A percentile compares a stretch with the other conserved stretches of the same genome.
Conservation (phyloP, 345 rosid species). For the Salix dunnii region DNA sequence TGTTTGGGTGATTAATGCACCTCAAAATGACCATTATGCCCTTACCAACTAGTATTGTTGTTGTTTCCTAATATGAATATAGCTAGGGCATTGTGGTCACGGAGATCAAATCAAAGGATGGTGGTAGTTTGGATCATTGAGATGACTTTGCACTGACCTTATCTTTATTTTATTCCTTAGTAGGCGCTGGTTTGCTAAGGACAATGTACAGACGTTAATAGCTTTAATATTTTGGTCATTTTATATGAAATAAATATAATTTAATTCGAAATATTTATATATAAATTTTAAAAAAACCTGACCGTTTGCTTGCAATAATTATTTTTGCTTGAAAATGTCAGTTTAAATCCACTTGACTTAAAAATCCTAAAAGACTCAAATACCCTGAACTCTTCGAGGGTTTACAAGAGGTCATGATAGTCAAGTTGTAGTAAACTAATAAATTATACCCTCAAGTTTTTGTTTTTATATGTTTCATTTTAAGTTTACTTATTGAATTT, state of each 20-base stretch:
- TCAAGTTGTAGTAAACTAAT: slow-evolving; percentile 2
- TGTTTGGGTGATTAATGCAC: slow-evolving; percentile 7
- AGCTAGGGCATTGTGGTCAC: slow-evolving; percentile 30
- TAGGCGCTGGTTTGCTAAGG: slow-evolving; percentile 43
- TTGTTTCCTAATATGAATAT: slow-evolving; percentile 6
- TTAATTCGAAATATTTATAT: background rate
- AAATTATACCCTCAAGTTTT: slow-evolving; percentile 24
- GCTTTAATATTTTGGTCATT: slow-evolving; percentile 16
- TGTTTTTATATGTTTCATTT: slow-evolving; percentile 7
- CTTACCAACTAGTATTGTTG: slow-evolving; percentile 23
- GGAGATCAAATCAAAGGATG: slow-evolving; percentile 22
- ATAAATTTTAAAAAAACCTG: background rate
- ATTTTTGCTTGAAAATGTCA: slow-evolving; percentile 12
- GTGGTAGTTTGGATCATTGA: slow-evolving; percentile 59
- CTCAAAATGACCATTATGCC: slow-evolving; percentile 10
- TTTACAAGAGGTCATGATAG: slow-evolving; percentile 12
- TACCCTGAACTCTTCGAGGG: slow-evolving; percentile 6
- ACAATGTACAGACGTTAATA: slow-evolving; percentile 17
- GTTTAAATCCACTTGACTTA: background rate
- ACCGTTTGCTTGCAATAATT: background rate
- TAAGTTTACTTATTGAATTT: background rate
- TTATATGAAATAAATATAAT: background rate
- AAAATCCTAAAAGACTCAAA: background rate
- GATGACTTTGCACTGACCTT: slow-evolving; percentile 57
- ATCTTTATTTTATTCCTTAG: slow-evolving; percentile 51